Conservation (phyloP, 208 protist species). For the Phytomonas serpens region DNA sequence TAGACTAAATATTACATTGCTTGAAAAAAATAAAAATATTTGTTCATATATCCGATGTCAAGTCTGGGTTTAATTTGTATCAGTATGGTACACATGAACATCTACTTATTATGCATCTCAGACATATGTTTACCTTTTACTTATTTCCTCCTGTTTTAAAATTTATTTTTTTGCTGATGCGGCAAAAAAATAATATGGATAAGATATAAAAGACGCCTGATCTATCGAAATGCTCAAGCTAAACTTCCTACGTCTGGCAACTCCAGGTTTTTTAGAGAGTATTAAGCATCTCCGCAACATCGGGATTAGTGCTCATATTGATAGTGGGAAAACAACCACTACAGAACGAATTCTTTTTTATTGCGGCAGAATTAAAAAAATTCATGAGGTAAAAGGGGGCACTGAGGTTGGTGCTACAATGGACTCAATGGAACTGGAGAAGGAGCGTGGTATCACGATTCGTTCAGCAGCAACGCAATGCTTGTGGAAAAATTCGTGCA, state of each 20-base stretch:
- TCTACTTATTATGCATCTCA: not conserved
- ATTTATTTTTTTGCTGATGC: not conserved
- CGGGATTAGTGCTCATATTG: constrained; percentile 98
- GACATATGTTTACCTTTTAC: not conserved
- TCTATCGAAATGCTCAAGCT: constrained; percentile 24
- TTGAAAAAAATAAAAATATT: not conserved
- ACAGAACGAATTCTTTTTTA: constrained; percentile 99
- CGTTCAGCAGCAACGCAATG: constrained; percentile 97
- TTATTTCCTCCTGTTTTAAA: constrained; percentile 1
- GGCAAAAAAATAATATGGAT: constrained; percentile 24
- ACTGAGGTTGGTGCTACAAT: constrained; percentile 98
- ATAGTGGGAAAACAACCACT: constrained; percentile 98
- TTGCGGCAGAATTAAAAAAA: constrained; percentile 94
- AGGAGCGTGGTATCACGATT: constrained; percentile 99
- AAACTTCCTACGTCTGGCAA: constrained; percentile 35
- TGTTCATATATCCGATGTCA: not conserved
- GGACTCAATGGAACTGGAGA: constrained; percentile 98
- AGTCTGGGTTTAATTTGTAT: not conserved
- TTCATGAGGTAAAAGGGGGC: constrained; percentile 97
- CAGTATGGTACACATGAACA: not conserved
- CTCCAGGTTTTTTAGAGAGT: constrained; percentile 58
- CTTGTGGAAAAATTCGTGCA: constrained; percentile 91
- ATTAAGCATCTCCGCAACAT: constrained; percentile 91
- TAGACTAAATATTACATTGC: not conserved
- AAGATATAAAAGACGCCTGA: not conserved